A percentile compares a stretch with the other conserved stretches of the same genome.
These are phyloP conservation scores for Cercophora scortea DNA, from an alignment of 495 filamentous ascomycete genomes.

Conservation along the genomic window DNA sequence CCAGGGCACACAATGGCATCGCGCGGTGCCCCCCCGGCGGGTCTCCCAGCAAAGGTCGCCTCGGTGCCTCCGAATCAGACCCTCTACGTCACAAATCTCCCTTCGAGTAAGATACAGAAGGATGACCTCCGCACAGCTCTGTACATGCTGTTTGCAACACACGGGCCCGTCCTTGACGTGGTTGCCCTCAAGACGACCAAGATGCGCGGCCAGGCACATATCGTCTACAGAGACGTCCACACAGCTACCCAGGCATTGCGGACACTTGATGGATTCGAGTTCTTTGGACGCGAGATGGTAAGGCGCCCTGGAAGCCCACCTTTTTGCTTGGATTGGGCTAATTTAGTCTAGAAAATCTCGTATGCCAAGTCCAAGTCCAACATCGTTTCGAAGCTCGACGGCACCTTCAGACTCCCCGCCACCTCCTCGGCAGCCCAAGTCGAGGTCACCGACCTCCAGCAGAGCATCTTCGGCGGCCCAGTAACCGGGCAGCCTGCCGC, in stretches of 20 bases:
- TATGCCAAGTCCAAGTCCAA: conserved; percentile 86
- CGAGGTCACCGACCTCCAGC: conserved; percentile 66
- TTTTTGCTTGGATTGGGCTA: conserved; percentile 7
- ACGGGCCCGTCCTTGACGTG: conserved; percentile 91
- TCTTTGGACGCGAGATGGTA: conserved; percentile 85
- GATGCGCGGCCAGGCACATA: conserved; percentile 92
- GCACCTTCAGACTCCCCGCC: conserved; percentile 66
- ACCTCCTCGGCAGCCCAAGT: conserved; percentile 42
- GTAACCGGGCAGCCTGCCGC: conserved; percentile 40
- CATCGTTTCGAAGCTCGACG: conserved; percentile 80
- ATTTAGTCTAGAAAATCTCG: conserved; percentile 60
- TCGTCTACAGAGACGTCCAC: conserved; percentile 83
- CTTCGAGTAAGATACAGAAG: conserved; percentile 76
- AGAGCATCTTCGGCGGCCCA: conserved; percentile 71
- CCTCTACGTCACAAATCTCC: conserved; percentile 81
- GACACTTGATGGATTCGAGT: conserved; percentile 75
- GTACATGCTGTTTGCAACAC: conserved; percentile 89
- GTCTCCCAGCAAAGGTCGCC: conserved; percentile 35
- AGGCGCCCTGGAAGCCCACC: conserved; percentile 13
- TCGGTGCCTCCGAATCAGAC: conserved; percentile 39
- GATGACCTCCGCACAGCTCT: conserved; percentile 72
- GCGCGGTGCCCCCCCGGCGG: conserved; percentile 19
- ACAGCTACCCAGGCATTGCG: conserved; percentile 85
- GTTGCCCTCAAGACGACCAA: conserved; percentile 78
- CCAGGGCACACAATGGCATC: conserved; percentile 24